Percentiles rank a stretch among this genome's conserved stretches.
phyloP scores from a whole-genome alignment of 1,284 basidiomycete genomes.

The Fomes fomentarius region DNA sequence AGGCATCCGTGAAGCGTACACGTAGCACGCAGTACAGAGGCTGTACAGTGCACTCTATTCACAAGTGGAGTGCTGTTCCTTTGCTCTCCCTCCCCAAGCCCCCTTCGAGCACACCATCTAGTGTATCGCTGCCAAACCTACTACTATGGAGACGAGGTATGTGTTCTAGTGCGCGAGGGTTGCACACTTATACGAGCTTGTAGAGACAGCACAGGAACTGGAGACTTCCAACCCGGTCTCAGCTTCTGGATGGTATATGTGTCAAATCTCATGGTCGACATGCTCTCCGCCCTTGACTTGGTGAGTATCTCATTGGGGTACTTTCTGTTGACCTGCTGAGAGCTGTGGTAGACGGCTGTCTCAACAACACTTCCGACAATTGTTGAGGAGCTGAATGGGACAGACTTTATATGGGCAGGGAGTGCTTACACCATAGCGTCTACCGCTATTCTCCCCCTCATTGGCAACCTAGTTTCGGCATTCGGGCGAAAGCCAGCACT shows the following conservation, averaged over 20 bases:
- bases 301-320: neutral
- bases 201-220: neutral
- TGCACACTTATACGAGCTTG: too few relatives aligned
- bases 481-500: slow-evolving; percentile 41
- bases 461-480: slow-evolving; percentile 37
- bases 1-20: too few relatives aligned
- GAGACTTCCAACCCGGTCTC: neutral
- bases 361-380: slow-evolving; percentile 26
- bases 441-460: slow-evolving; percentile 38
- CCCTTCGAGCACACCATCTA: too few relatives aligned
- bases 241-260: slow-evolving; percentile 9
- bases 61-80: too few relatives aligned
- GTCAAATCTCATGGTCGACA: slow-evolving; percentile 3
- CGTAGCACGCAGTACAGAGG: too few relatives aligned
- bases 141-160: too few relatives aligned
- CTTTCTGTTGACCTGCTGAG: neutral
- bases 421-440: slow-evolving; percentile 41
- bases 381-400: slow-evolving; percentile 20
- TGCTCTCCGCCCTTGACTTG: slow-evolving; percentile 12
- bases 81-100: too few relatives aligned
- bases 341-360: slow-evolving; percentile 10
- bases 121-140: too few relatives aligned
- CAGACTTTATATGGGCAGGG: slow-evolving; percentile 40
- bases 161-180: too few relatives aligned
- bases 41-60: too few relatives aligned